Evolutionary conservation across 768 basidiomycete species (phyloP).

Genomic region (Psilocybe tampanensis): DNA sequence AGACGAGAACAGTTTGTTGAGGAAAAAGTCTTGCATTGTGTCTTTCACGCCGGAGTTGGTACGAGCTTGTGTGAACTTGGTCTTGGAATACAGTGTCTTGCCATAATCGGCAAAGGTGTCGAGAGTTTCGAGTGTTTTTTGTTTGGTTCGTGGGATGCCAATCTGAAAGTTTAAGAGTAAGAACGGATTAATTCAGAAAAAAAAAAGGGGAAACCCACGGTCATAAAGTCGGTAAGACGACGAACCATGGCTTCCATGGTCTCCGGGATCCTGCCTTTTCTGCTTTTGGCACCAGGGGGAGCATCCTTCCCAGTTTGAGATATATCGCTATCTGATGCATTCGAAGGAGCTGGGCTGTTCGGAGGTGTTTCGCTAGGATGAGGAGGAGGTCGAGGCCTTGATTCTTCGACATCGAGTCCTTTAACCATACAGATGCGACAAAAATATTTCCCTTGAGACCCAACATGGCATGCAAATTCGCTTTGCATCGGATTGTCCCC

Average conservation of each 20-base stretch:
- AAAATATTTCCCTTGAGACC: constrained; percentile 36
- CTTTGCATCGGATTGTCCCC: constrained; percentile 52
- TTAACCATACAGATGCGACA: constrained; percentile 42
- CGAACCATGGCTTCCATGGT: constrained; percentile 17
- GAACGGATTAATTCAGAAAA: too few species aligned
- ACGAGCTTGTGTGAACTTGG: constrained; percentile 16
- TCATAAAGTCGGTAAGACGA: constrained; percentile 1
- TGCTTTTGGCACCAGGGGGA: background rate
- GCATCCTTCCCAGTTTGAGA: background rate
- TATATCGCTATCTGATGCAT: background rate
- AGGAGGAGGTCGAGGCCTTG: background rate
- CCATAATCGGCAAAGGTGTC: constrained; percentile 19
- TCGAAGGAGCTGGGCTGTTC: background rate
- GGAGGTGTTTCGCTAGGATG: background rate
- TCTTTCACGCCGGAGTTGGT: constrained; percentile 37
- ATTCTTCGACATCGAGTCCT: constrained; percentile 18
- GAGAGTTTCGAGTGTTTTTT: background rate
- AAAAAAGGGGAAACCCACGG: too few species aligned
- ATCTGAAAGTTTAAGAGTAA: constrained; percentile 9
- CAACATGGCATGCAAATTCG: constrained; percentile 47
- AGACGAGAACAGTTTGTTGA: constrained; percentile 21
- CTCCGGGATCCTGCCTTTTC: background rate
- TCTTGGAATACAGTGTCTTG: constrained; percentile 5
- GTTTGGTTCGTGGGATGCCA: constrained; percentile 21
- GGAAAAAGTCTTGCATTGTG: constrained; percentile 28